These are phyloP conservation scores for Barbarea vulgaris DNA, from an alignment of 345 rosid genomes.

Conservation along the genomic window DNA sequence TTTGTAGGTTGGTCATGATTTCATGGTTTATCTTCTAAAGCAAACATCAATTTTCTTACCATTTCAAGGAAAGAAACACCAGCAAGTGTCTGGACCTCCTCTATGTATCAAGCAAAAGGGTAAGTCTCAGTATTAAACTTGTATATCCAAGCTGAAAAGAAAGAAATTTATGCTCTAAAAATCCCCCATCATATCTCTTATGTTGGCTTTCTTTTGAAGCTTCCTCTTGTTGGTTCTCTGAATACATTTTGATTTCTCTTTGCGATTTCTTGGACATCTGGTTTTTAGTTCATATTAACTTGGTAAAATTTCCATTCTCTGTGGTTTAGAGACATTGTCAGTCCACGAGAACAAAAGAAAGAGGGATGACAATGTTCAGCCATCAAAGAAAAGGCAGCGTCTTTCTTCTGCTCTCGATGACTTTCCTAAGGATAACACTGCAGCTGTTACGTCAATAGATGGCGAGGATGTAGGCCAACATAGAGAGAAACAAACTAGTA, in stretches of 20 bases:
- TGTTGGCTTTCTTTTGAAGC: neutral
- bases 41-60: conserved; percentile 66
- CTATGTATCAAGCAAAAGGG: conserved; percentile 21
- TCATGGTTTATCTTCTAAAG: conserved; percentile 69
- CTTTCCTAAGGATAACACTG: conserved; percentile 8
- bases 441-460: conserved; percentile 15
- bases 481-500: conserved; percentile 18
- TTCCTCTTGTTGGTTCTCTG: conserved; percentile 7
- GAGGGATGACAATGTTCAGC: conserved; percentile 22
- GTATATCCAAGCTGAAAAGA: neutral
- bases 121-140: conserved; percentile 13
- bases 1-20: conserved; percentile 61
- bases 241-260: conserved; percentile 6
- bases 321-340: conserved; percentile 19
- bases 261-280: neutral
- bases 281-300: conserved; percentile 3
- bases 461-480: conserved; percentile 11
- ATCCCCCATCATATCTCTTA: neutral
- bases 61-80: conserved; percentile 48
- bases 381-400: conserved; percentile 36
- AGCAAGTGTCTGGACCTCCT: conserved; percentile 72
- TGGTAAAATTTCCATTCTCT: neutral
- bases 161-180: neutral
- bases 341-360: conserved; percentile 28
- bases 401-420: conserved; percentile 26